These are phyloP conservation scores for Exophiala phaeomuriformis DNA, from an alignment of 2,329 filamentous ascomycete species.

Conservation along the genomic window DNA sequence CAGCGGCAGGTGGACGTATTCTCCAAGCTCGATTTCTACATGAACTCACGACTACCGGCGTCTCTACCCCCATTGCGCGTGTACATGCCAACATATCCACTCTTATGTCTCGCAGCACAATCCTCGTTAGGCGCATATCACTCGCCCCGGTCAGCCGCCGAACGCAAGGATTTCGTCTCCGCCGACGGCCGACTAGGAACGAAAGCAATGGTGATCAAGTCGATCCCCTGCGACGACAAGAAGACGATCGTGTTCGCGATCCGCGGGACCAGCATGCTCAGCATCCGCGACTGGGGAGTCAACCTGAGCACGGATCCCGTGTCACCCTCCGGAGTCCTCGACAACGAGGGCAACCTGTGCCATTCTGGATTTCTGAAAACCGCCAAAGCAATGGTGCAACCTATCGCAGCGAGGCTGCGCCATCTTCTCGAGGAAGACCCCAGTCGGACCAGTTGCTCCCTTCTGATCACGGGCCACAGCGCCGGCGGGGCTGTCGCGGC, in stretches of 20 bases:
- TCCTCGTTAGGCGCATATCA: constrained; percentile 71
- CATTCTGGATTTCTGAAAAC: constrained; percentile 74
- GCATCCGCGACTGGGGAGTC: constrained; percentile 78
- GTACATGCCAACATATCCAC: constrained; percentile 66
- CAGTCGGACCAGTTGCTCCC: constrained; percentile 55
- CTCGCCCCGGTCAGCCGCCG: constrained; percentile 50
- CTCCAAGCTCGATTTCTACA: constrained; percentile 69
- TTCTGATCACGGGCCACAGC: constrained; percentile 79
- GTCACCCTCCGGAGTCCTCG: constrained; percentile 62
- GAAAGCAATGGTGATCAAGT: constrained; percentile 80
- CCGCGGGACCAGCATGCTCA: constrained; percentile 59
- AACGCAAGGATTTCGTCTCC: constrained; percentile 61
- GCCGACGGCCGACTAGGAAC: constrained; percentile 67
- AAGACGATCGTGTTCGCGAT: constrained; percentile 78
- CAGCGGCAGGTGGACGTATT: constrained; percentile 53
- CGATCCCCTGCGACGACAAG: constrained; percentile 67
- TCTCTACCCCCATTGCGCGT: constrained; percentile 61
- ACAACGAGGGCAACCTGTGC: constrained; percentile 69
- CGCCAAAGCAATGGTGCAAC: constrained; percentile 65
- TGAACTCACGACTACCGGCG: constrained; percentile 65
- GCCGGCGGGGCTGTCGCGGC: constrained; percentile 78
- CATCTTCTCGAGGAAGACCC: constrained; percentile 67
- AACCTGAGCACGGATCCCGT: constrained; percentile 66
- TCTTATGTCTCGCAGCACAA: constrained; percentile 70
- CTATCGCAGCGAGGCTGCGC: constrained; percentile 63